Conservation (phyloP, 768 basidiomycete genomes). For the Auriscalpium microsporum region DNA sequence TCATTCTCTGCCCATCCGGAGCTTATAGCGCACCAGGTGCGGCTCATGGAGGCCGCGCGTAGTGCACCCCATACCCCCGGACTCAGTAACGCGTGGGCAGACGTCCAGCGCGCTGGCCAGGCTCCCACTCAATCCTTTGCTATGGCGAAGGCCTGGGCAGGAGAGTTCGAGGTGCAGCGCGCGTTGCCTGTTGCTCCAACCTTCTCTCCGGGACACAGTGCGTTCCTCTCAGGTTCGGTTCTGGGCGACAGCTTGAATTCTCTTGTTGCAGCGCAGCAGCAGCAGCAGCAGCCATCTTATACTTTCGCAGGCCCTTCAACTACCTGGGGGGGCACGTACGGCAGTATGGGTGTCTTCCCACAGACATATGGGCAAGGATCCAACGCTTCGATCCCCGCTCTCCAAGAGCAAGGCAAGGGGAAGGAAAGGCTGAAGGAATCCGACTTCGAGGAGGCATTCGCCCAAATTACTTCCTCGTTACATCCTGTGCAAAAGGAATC, state of each 20-base stretch:
- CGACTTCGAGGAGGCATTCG: constrained; percentile 84
- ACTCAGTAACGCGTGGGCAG: constrained; percentile 9
- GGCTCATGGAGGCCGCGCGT: constrained; percentile 20
- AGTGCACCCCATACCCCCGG: neutral
- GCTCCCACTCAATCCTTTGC: neutral
- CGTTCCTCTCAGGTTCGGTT: neutral
- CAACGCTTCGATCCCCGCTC: constrained; percentile 4
- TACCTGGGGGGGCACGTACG: constrained; percentile 6
- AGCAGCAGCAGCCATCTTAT: neutral
- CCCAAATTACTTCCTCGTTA: constrained; percentile 51
- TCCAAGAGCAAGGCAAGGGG: constrained; percentile 37
- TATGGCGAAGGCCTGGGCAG: constrained; percentile 10
- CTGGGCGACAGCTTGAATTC: neutral
- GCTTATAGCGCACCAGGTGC: constrained; percentile 19
- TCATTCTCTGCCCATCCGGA: constrained; percentile 28
- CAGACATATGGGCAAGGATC: constrained; percentile 14
- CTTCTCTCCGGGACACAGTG: neutral
- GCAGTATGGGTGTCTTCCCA: constrained; percentile 12
- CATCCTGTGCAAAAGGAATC: constrained; percentile 33
- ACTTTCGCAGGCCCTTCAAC: neutral
- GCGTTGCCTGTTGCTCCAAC: neutral
- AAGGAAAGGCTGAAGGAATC: constrained; percentile 76
- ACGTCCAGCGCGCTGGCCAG: neutral
- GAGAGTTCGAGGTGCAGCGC: constrained; percentile 16
- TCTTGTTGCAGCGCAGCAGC: constrained; percentile 7